phyloP scores from a whole-genome alignment of 345 rosid species.

The Melaleuca quinquenervia region DNA sequence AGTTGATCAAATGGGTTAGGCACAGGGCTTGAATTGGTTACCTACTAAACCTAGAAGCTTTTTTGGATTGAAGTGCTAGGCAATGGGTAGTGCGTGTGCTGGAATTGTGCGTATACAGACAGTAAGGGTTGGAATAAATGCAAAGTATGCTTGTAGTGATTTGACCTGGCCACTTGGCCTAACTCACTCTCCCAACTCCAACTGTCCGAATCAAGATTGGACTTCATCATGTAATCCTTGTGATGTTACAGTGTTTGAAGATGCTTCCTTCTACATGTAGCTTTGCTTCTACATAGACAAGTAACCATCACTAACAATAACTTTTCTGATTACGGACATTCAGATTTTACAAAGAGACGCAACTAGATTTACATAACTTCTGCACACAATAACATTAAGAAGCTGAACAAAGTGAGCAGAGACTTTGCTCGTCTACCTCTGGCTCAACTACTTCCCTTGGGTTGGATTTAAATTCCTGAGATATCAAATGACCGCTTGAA shows the following conservation, averaged over 20 bases:
- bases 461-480: not conserved
- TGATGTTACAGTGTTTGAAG: not conserved
- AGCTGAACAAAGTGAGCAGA: not conserved
- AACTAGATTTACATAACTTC: not conserved
- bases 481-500: not conserved
- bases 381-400: not conserved
- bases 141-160: not conserved
- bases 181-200: not conserved
- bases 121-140: not conserved
- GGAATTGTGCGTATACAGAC: not conserved
- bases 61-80: not conserved
- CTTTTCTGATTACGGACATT: not conserved
- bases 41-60: not conserved
- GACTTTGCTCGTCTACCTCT: not conserved
- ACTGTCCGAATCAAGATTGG: not conserved
- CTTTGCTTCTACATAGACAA: not conserved
- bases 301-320: not conserved
- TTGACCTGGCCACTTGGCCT: not conserved
- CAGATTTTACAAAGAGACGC: not conserved
- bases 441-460: not conserved
- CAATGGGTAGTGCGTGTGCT: not conserved
- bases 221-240: not conserved
- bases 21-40: not conserved
- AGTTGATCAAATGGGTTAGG: not conserved
- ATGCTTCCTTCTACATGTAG: not conserved